A percentile compares a stretch with the other conserved stretches of the same genome.
Evolutionary conservation across 2,329 filamentous ascomycete genomes (phyloP).

Genomic region (Plenodomus tracheiphilus): DNA sequence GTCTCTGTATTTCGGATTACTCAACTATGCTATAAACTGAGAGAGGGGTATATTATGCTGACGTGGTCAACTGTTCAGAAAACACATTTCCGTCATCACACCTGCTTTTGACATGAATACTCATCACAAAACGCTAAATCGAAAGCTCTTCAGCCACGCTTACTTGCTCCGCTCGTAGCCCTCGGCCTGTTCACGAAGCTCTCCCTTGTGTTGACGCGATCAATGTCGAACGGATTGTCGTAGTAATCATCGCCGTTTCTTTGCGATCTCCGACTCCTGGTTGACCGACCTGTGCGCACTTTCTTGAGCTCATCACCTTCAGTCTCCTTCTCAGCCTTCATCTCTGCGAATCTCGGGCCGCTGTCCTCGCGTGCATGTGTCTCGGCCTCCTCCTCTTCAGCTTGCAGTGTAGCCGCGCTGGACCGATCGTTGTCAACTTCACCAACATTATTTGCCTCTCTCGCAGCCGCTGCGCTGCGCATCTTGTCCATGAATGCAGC

Average conservation of each 20-base stretch:
- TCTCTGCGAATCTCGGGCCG: conserved; percentile 41
- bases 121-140: conserved; percentile 1
- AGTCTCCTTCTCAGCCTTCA: conserved; percentile 44
- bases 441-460: conserved; percentile 11
- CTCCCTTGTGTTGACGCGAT: conserved; percentile 53
- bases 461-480: conserved; percentile 37
- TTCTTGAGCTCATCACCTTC: conserved; percentile 31
- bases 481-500: conserved; percentile 61
- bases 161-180: conserved; percentile 22
- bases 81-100: background rate
- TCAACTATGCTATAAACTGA: conserved; percentile 6
- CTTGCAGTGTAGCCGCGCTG: conserved; percentile 24
- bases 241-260: conserved; percentile 38
- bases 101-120: no score
- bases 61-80: background rate
- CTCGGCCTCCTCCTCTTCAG: conserved; percentile 35
- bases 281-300: conserved; percentile 34
- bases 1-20: conserved; percentile 1
- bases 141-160: conserved; percentile 7
- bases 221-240: conserved; percentile 55
- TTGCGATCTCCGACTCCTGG: conserved; percentile 25
- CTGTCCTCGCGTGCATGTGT: conserved; percentile 29
- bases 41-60: conserved; percentile 29
- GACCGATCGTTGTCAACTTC: conserved; percentile 25
- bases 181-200: conserved; percentile 43